Evolutionary conservation across 2,329 filamentous ascomycete species (phyloP), one percentile per base, ranked within the genome.

Genomic region (Rhytidhysteron rufulum): DNA sequence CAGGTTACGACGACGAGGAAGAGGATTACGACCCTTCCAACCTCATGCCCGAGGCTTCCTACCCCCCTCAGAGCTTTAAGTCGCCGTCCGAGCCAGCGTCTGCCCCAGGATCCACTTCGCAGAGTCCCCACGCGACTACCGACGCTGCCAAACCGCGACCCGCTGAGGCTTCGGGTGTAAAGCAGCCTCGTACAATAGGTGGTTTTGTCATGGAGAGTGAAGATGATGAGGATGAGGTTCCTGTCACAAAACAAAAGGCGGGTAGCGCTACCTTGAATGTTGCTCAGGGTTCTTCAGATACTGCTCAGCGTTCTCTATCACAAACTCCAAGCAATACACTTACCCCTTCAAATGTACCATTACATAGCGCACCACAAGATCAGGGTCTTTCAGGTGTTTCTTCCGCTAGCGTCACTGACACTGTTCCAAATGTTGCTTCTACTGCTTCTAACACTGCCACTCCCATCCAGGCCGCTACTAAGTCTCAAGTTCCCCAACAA

Each of bases 151-250:
- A 61, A 40, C 51, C 52, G 24, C 49, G 42, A 44, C 49, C 51
- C 21, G 46, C 51, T 29, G 57, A 60, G 5, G 45, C 44, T 29
- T 53, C 58, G 40, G 49, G 53, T 34, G 57, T 53, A 34, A 64
- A 67, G 50, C 71, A 73, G 58, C 66, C 73, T 55, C 74, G 71
- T 55, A 78, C 72, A 46, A 74, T 76, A 56, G 78, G 77, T 61
- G 79, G 78, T 52, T 81, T 82, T 70, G 74, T 80, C 65, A 73
- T 78, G 60, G 79, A 82, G 65, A 78, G 79, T 61, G 77, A 80
- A 59, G 74, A 76, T 62, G 74, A 77, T 58, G 76, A 79, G 56
- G 72, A 74, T 54, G 71, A 74, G 47, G 57, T 60, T 51, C 58
- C 61, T 46, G 57, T 59, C 47, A 45, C 80, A 51, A 77, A 78